A percentile compares a stretch with the other conserved stretches of the same genome.
Conservation (phyloP, 2,329 filamentous ascomycete genomes). For the Periconia digitata region DNA sequence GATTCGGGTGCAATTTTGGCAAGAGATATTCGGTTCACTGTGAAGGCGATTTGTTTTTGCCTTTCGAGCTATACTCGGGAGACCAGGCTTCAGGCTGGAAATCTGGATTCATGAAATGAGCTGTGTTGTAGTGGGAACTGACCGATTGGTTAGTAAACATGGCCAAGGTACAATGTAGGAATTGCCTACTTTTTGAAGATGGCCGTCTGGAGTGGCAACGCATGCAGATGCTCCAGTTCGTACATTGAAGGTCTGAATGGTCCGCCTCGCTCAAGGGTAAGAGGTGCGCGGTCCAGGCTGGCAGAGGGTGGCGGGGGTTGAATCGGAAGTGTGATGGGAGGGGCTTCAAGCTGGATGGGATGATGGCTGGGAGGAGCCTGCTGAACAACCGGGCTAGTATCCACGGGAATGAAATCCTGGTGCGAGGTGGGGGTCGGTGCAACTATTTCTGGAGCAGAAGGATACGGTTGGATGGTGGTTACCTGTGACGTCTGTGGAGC, state of each 20-base stretch:
- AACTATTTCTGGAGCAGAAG: conserved; percentile 29
- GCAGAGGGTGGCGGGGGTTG: conserved; percentile 29
- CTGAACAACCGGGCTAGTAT: conserved; percentile 20
- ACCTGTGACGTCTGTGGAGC: conserved; percentile 32
- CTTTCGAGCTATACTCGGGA: conserved; percentile 49
- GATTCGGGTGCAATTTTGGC: conserved; percentile 15
- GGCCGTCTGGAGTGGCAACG: conserved; percentile 49
- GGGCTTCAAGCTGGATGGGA: conserved; percentile 36
- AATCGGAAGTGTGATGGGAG: conserved; percentile 35
- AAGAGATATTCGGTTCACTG: conserved; percentile 24
- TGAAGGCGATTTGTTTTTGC: conserved; percentile 41
- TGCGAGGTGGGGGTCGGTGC: conserved; percentile 30
- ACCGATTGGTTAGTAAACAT: conserved; percentile 15
- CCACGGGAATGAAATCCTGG: conserved; percentile 37
- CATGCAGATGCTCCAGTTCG: conserved; percentile 46
- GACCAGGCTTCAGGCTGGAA: conserved; percentile 57
- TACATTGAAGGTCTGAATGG: conserved; percentile 51
- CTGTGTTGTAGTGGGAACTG: conserved; percentile 55
- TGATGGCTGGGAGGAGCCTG: conserved; percentile 23
- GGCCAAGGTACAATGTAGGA: not conserved
- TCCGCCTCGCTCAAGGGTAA: conserved; percentile 37
- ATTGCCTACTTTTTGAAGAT: conserved; percentile 53
- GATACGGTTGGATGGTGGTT: conserved; percentile 35
- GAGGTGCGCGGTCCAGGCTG: conserved; percentile 31
- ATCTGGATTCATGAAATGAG: conserved; percentile 55